Evolutionary conservation across 2,329 filamentous ascomycete species (phyloP), one percentile per base, ranked within the genome.

Genomic region (Lasiodiplodia hormozganensis): DNA sequence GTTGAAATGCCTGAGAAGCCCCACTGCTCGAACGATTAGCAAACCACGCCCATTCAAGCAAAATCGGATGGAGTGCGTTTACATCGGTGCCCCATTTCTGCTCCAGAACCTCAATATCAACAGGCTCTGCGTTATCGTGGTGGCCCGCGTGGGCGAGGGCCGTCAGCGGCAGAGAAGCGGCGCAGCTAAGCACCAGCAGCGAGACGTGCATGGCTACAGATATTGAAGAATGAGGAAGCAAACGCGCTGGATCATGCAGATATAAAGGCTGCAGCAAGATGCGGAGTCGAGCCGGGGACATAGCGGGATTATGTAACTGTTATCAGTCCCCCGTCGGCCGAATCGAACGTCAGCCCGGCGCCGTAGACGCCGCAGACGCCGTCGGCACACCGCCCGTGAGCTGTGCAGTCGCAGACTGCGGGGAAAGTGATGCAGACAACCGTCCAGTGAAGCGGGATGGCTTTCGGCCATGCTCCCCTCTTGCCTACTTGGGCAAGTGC

Each of bases 1-100:
- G 79, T 81, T 14, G 89, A 89, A 71, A 96, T 92, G 69, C 92
- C 92, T 34, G 87, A 86, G 77, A 93, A 96, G 1, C 84, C 85
- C 88, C 88, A 87, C 85, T 87, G 54, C 21, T 23, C 36, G n/a
- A 47, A 14, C 77, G 5, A 75, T 78, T 49, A 68, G 67, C 57
- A 56, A 69, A 73, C 28, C 28, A 28, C 28, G 28, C 28, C 28
- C 28, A 28, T 10, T 56, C 28, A 11, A 40, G n/a, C 36, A 34
- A 14, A n/a, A n/a, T 21, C 14, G 12, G n/a, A n/a, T 5, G 28
- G 43, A 34, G 2, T 25, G 16, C 18, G 68, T 40, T 72, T 69
- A 81, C 80, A 72, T 82, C 80, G 66, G 73, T 80, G 16, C 79
- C 80, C 80, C 80, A 82, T 76, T 81, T 82, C 68, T 73, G 72